phyloP scores from a whole-genome alignment of 2,329 filamentous ascomycete genomes.

The Bipolaris oryzae region DNA sequence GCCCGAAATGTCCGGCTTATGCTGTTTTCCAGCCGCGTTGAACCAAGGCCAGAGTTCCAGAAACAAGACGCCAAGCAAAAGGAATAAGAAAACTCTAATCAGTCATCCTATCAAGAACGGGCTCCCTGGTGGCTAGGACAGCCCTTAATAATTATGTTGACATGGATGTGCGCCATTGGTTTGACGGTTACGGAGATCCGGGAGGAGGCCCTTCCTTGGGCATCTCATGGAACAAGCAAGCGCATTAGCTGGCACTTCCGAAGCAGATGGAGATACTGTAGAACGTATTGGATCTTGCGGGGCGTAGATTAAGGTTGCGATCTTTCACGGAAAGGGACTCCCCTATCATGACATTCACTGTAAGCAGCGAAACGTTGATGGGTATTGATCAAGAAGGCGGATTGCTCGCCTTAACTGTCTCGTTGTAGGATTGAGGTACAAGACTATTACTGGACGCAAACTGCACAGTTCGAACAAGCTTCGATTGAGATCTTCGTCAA shows the following conservation, averaged over 20 bases:
- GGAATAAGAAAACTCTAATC: slow-evolving; percentile 3
- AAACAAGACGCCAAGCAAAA: slow-evolving; percentile 13
- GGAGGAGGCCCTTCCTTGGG: background rate
- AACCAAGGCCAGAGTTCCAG: slow-evolving; percentile 16
- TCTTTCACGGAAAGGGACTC: no score
- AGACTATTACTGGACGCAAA: background rate
- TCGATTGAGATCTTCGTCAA: background rate
- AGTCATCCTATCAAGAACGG: slow-evolving; percentile 10
- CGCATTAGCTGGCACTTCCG: background rate
- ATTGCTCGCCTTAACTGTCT: background rate
- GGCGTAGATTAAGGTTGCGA: no score
- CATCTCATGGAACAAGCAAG: background rate
- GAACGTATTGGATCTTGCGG: background rate
- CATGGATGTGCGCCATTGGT: slow-evolving; percentile 4
- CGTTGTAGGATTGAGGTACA: slow-evolving; percentile 1
- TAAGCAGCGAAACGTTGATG: slow-evolving; percentile 1
- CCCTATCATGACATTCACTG: no score
- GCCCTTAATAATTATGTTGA: slow-evolving; percentile 9
- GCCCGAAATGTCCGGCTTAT: slow-evolving; percentile 24
- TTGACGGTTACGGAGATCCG: background rate
- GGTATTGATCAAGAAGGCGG: background rate
- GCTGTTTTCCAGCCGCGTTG: slow-evolving; percentile 13
- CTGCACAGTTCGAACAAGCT: background rate
- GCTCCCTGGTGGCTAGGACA: slow-evolving; percentile 6
- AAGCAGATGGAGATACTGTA: background rate